phyloP scores from a whole-genome alignment of 805 yeast genomes.

The Lipomyces mesembrius region DNA sequence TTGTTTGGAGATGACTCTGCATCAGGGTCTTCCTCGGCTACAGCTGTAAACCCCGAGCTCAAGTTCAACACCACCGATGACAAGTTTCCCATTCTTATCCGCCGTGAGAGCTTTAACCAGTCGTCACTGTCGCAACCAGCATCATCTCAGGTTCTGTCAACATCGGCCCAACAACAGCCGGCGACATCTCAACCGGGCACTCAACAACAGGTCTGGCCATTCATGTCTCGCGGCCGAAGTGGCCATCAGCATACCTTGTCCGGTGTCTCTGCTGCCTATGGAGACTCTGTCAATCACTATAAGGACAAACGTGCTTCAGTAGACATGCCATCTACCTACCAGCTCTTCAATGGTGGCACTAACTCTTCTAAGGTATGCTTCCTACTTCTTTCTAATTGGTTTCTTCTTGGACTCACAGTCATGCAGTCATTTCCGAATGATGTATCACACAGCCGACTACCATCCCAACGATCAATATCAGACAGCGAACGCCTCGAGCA shows the following conservation, averaged over 20 bases:
- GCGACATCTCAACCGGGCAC: slow-evolving; percentile 15
- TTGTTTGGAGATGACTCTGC: slow-evolving; percentile 31
- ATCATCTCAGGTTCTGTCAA: slow-evolving; percentile 2
- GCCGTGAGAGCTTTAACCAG: slow-evolving; percentile 40
- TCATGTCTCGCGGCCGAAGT: slow-evolving; percentile 24
- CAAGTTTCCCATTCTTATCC: slow-evolving; percentile 45
- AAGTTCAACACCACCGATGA: slow-evolving; percentile 45
- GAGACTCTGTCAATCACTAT: not conserved
- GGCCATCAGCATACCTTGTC: slow-evolving; percentile 31
- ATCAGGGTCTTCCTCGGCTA: slow-evolving; percentile 16
- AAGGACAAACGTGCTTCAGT: slow-evolving; percentile 28
- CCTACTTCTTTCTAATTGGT: not conserved
- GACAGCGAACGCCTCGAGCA: slow-evolving; percentile 29
- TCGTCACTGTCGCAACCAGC: slow-evolving; percentile 9
- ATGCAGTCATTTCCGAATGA: slow-evolving; percentile 10
- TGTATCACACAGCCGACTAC: slow-evolving; percentile 31
- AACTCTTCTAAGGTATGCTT: not conserved
- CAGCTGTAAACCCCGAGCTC: slow-evolving; percentile 18
- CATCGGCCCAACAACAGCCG: slow-evolving; percentile 17
- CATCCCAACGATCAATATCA: slow-evolving; percentile 33
- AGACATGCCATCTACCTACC: slow-evolving; percentile 16
- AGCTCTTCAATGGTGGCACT: slow-evolving; percentile 13
- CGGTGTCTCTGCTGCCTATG: slow-evolving; percentile 11
- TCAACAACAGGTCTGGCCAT: slow-evolving; percentile 25
- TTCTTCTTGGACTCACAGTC: not conserved